These are phyloP conservation scores for Quercus rubra DNA, from an alignment of 306 rosid species.

Conservation along the genomic window DNA sequence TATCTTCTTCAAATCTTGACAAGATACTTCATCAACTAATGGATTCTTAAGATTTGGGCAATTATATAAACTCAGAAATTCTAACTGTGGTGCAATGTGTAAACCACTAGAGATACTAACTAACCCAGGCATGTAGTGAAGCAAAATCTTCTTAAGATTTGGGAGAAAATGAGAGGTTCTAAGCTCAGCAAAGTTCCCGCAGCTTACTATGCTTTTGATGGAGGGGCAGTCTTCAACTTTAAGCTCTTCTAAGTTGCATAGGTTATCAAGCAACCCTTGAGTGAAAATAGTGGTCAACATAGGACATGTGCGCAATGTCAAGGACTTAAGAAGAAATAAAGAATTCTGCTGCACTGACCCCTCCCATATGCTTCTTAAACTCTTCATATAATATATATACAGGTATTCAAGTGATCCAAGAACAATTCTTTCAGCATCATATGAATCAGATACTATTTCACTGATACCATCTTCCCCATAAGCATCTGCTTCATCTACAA, in stretches of 20 bases:
- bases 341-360: neutral
- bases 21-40: neutral
- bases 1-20: neutral
- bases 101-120: slow-evolving; percentile 11
- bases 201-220: neutral
- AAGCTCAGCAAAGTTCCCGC: neutral
- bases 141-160: neutral
- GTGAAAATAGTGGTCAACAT: slow-evolving; percentile 8
- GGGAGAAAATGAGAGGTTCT: neutral
- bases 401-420: neutral
- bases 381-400: slow-evolving; percentile 28
- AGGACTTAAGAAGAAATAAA: neutral
- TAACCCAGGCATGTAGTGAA: slow-evolving; percentile 10
- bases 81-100: neutral
- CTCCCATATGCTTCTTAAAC: slow-evolving; percentile 7
- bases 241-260: slow-evolving; percentile 1
- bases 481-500: too few species aligned
- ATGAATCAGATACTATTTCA: too few species aligned
- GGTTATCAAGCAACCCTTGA: neutral
- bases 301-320: slow-evolving; percentile 27
- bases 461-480: too few species aligned
- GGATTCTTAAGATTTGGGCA: slow-evolving; percentile 10
- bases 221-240: slow-evolving; percentile 25
- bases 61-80: neutral
- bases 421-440: neutral